Percentiles rank a stretch among this genome's conserved stretches.
These are phyloP conservation scores for Pleurotus tuber-regium DNA, from an alignment of 768 basidiomycete genomes.

Conservation along the genomic window DNA sequence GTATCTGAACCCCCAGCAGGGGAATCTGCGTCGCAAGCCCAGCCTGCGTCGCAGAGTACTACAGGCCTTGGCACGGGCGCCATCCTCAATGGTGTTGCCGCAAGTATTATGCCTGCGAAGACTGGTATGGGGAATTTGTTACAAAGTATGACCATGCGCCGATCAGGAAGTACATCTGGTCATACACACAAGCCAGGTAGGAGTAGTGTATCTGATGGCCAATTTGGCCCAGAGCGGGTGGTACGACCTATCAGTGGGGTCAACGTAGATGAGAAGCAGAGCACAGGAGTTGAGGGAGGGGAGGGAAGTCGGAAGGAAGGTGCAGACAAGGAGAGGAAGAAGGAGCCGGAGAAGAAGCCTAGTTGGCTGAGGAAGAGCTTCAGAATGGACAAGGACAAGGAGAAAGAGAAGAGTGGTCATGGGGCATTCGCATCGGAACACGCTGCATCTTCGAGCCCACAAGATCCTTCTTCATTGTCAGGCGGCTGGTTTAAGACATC, in stretches of 20 bases:
- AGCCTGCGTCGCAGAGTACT: conserved; percentile 7
- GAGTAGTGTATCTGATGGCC: conserved; percentile 5
- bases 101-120: not conserved
- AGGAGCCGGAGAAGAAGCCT: conserved; percentile 40
- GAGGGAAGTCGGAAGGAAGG: conserved; percentile 37
- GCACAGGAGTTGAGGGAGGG: conserved; percentile 12
- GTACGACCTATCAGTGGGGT: conserved; percentile 13
- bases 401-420: not conserved
- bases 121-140: not conserved
- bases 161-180: not conserved
- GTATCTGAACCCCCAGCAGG: conserved; percentile 19
- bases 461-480: conserved; percentile 7
- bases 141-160: not conserved
- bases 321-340: conserved; percentile 35
- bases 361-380: conserved; percentile 59
- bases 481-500: conserved; percentile 26
- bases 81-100: not conserved
- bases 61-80: not conserved
- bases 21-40: conserved; percentile 22
- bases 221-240: not conserved
- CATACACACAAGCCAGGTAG: not conserved
- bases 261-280: conserved; percentile 16
- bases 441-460: not conserved
- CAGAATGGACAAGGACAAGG: conserved; percentile 22
- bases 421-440: conserved; percentile 2